A percentile compares a stretch with the other conserved stretches of the same genome.
phyloP scores from a whole-genome alignment of 1,284 basidiomycete genomes.

The Moniliophthora roreri region DNA sequence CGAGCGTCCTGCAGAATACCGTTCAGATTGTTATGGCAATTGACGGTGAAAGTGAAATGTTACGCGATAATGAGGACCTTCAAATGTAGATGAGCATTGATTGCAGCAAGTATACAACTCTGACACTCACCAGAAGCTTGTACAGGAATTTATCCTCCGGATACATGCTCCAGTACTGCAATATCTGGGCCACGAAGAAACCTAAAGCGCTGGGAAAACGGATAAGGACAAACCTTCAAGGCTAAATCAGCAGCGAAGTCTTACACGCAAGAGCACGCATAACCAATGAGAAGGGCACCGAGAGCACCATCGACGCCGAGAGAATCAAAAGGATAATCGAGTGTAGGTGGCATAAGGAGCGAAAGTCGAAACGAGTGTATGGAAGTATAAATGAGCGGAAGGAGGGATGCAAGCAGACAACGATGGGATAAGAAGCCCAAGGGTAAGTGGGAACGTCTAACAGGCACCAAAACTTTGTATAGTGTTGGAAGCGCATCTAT shows the following conservation, averaged over 20 bases:
- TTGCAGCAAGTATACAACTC: neutral
- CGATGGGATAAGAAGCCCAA: too few relatives aligned
- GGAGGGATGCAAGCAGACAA: too few relatives aligned
- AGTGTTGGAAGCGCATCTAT: too few relatives aligned
- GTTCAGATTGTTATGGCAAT: neutral
- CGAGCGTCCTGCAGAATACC: neutral
- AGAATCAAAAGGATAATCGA: neutral
- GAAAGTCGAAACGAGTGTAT: neutral
- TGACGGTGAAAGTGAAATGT: neutral
- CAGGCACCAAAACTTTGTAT: too few relatives aligned
- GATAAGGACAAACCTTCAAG: neutral
- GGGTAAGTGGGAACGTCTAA: too few relatives aligned
- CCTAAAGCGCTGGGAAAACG: conserved; percentile 1
- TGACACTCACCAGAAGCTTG: conserved; percentile 5
- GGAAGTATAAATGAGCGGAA: neutral
- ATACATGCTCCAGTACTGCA: conserved; percentile 4
- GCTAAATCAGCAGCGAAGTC: neutral
- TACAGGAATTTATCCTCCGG: conserved; percentile 7
- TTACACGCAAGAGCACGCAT: conserved; percentile 7
- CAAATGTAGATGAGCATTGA: neutral
- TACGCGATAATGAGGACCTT: conserved; percentile 7
- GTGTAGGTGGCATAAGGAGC: neutral
- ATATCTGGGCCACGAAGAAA: conserved; percentile 5
- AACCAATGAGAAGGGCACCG: conserved; percentile 6
- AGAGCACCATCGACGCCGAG: neutral